Percentiles rank a stretch among this genome's conserved stretches.
Evolutionary conservation across 129 eudicot genomes (phyloP).

Genomic region (Escallonia rubra): DNA sequence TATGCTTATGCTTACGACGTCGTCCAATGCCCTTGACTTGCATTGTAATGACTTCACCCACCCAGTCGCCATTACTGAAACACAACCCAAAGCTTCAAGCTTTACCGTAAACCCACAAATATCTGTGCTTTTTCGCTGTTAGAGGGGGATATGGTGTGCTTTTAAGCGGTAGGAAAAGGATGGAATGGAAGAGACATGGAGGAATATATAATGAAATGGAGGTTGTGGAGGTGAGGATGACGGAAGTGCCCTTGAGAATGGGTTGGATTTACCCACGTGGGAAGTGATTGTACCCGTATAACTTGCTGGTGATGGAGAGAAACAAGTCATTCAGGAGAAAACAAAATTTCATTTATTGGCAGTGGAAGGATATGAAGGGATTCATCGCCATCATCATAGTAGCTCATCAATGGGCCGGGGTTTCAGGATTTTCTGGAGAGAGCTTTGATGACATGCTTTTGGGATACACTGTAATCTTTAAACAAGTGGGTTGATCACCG

Average conservation of each 20-base stretch:
- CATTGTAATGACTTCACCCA: too few species aligned
- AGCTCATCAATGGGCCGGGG: slow-evolving; percentile 30
- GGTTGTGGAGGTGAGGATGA: background rate
- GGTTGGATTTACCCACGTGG: background rate
- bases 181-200: slow-evolving; percentile 35
- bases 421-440: slow-evolving; percentile 15
- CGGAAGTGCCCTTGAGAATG: slow-evolving; percentile 16
- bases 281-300: background rate
- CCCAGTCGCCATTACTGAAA: slow-evolving; percentile 45
- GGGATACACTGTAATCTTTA: too few species aligned
- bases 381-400: too few species aligned
- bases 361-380: slow-evolving; percentile 26
- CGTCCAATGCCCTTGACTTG: too few species aligned
- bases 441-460: too few species aligned
- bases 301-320: slow-evolving; percentile 4
- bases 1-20: too few species aligned
- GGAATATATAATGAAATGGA: slow-evolving; percentile 30
- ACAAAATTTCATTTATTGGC: slow-evolving; percentile 34
- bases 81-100: background rate
- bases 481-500: too few species aligned
- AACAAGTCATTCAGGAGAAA: slow-evolving; percentile 10
- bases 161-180: slow-evolving; percentile 22
- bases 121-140: too few species aligned
- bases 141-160: background rate
- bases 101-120: too few species aligned